phyloP scores from a whole-genome alignment of 1,139 yeast genomes.

The Hyphopichia fennica region DNA sequence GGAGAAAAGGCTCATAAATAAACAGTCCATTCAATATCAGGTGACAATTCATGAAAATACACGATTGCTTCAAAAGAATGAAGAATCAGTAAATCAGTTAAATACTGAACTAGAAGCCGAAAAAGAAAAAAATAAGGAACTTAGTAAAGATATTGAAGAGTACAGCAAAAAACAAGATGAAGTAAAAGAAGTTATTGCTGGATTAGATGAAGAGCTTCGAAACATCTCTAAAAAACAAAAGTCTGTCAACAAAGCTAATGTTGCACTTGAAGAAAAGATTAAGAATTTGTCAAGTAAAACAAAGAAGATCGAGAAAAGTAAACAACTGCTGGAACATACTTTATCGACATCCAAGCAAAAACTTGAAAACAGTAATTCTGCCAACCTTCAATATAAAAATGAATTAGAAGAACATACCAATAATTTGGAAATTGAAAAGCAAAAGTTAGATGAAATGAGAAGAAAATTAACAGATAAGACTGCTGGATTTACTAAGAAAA shows the following conservation, averaged over 20 bases:
- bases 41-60: conserved; percentile 44
- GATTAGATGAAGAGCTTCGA: conserved; percentile 30
- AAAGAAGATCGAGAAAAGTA: conserved; percentile 59
- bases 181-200: conserved; percentile 29
- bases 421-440: conserved; percentile 54
- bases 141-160: conserved; percentile 41
- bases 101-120: conserved; percentile 49
- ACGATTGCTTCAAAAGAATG: conserved; percentile 39
- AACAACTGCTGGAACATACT: conserved; percentile 33
- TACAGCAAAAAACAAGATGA: conserved; percentile 36
- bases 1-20: conserved; percentile 62
- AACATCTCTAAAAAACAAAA: conserved; percentile 38
- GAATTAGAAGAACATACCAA: conserved; percentile 48
- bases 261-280: conserved; percentile 71
- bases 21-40: conserved; percentile 61
- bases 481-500: conserved; percentile 58
- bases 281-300: conserved; percentile 62
- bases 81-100: conserved; percentile 31
- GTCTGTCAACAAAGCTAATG: conserved; percentile 50
- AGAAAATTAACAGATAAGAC: conserved; percentile 72
- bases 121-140: conserved; percentile 43
- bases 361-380: conserved; percentile 45
- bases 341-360: conserved; percentile 47
- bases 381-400: conserved; percentile 36
- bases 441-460: conserved; percentile 61